A percentile compares a stretch with the other conserved stretches of the same genome.
Evolutionary conservation across 2,329 filamentous ascomycete species (phyloP).

Genomic region (Botrytis elliptica): DNA sequence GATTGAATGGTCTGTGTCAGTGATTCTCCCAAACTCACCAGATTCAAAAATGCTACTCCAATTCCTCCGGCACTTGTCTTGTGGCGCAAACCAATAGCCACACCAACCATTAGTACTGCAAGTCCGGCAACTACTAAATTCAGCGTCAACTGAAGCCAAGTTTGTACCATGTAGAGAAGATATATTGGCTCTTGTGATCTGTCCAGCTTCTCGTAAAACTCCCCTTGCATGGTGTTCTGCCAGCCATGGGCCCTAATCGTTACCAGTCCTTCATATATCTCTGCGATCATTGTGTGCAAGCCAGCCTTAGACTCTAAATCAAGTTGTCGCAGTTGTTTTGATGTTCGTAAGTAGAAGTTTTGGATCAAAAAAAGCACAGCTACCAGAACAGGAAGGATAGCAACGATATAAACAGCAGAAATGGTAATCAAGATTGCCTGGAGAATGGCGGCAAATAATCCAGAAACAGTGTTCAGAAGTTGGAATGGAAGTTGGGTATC

Average conservation of each 20-base stretch:
- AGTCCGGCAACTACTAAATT: conserved; percentile 38
- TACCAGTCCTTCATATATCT: conserved; percentile 44
- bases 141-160: conserved; percentile 59
- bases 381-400: conserved; percentile 11
- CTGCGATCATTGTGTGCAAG: conserved; percentile 46
- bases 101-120: conserved; percentile 31
- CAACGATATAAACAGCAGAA: conserved; percentile 2
- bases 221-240: conserved; percentile 16
- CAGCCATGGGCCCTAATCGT: conserved; percentile 43
- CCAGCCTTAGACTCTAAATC: conserved; percentile 46
- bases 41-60: conserved; percentile 27
- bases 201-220: conserved; percentile 49
- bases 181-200: conserved; percentile 54
- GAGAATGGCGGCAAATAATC: conserved; percentile 40
- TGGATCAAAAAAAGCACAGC: conserved; percentile 34
- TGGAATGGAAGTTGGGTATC: conserved; percentile 37
- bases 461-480: conserved; percentile 43
- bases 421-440: neutral
- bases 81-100: conserved; percentile 25
- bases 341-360: conserved; percentile 47
- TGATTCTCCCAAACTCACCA: conserved; percentile 27
- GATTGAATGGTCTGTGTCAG: conserved; percentile 33
- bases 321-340: conserved; percentile 47
- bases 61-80: conserved; percentile 26
- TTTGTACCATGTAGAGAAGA: conserved; percentile 55